Evolutionary conservation across 108 stramenopile genomes (phyloP), one percentile per base, ranked within the genome.

Genomic region (Nitzschia putrida): DNA sequence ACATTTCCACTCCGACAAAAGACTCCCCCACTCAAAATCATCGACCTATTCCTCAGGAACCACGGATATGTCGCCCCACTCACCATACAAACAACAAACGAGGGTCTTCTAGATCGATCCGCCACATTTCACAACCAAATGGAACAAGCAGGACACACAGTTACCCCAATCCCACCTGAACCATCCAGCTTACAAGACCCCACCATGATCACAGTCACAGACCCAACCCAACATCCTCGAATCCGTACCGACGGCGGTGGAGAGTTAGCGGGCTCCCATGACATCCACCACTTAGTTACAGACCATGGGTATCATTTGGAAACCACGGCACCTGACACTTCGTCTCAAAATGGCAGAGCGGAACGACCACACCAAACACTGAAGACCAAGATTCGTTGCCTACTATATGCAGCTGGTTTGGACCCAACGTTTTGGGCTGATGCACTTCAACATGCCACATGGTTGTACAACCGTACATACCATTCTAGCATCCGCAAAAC

Each of bases 311-410:
- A 57, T 29, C 10, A 39, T 14, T 8, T 26, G 12, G 54, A 43
- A 25, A 2, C 47, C 37, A 61, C 58, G 4, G 59, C 50, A 7
- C 40, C 69, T 13, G 60, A 61, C 37, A 4, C 69, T 0, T 71
- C 69, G 2, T 51, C 58, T 16, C 44, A 40, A 26, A 71, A 71
- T 47, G 69, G 59, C 4, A 16, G 47, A 50, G 69, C 9, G n/a
- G 69, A 71, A 51, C 58, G 69, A 10, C 59, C 69, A 1, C 58
- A 61, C 18, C 49, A 44, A 20, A 61, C 69, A 18, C 16, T 71
- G 0, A 53, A 51, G 7, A 47, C 60, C 16, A 23, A 45, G 2
- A 53, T 61, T 2, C 22, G 69, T 26, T 71, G 59, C 25, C 24
- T 71, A 0, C 58, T 71, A 14, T 53, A 71, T 49, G 3, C 59